Evolutionary conservation across 2,329 filamentous ascomycete species (phyloP), one percentile per base, ranked within the genome.

Genomic region (Talaromyces sp.): DNA sequence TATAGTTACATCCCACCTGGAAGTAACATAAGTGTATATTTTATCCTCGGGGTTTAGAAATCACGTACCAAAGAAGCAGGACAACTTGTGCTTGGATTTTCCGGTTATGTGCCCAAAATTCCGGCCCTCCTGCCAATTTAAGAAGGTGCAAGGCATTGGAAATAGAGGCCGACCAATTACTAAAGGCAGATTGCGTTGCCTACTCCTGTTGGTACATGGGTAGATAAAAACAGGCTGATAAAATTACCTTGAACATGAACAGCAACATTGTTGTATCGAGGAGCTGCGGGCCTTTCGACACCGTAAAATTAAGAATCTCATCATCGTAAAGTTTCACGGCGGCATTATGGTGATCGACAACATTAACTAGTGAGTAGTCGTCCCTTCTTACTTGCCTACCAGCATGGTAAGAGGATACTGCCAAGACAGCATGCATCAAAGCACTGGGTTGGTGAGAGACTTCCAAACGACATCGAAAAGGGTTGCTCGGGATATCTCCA

Each of bases 1-100:
- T 55, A 59, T 55, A 38, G 41, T 55, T 24, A 52, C 58, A 8
- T 59, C 58, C 58, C 58, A 59, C 58, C 58, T 59, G 43, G 17
- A 24, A 5, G 35, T 4, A 38, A 9, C 2, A 24, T 59, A 27
- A 59, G 52, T 35, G 10, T 19, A 21, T 13, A 17, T 10, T 2
- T 17, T 38, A n/a, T 2, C 17, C 5, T 38, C 35, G 8, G 6
- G 17, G 8, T 32, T 17, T 38, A 2, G 3, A 53, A 10, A 43
- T n/a, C 38, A 58, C 46, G 26, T 55, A 59, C 58, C 58, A 59
- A 19, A 55, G 11, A 53, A 59, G 29, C 29, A 59, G 8, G 21
- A 24, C 38, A 55, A 50, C 52, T 53, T 59, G 58, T 13, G 51
- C 51, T 14, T 55, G 58, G 3, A 17, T 29, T 55, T 31, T 49